Evolutionary conservation across 306 rosid species (phyloP).

Genomic region (Lathyrus oleraceus): DNA sequence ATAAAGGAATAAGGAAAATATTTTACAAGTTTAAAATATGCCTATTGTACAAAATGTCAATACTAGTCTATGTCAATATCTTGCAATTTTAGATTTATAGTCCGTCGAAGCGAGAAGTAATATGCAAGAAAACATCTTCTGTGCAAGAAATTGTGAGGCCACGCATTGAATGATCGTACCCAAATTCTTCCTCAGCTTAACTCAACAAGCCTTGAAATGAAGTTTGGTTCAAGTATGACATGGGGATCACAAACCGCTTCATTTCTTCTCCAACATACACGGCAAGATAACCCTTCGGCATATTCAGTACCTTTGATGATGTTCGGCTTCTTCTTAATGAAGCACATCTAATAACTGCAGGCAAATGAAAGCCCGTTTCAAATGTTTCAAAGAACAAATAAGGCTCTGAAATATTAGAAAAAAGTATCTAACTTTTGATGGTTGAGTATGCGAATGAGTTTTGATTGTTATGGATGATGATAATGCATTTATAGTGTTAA

Average conservation of each 20-base stretch:
- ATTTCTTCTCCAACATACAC: constrained; percentile 48
- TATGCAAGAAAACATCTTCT: constrained; percentile 35
- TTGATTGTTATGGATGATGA: constrained; percentile 2
- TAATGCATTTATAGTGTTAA: constrained; percentile 14
- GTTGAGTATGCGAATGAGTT: no score
- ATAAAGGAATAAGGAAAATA: background rate
- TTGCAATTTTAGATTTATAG: background rate
- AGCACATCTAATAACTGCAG: constrained; percentile 16
- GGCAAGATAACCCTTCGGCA: constrained; percentile 30
- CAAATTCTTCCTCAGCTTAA: constrained; percentile 44
- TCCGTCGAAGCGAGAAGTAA: constrained; percentile 33
- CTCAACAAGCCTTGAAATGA: constrained; percentile 42
- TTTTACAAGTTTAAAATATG: background rate
- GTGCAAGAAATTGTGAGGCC: constrained; percentile 47
- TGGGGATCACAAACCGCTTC: constrained; percentile 38
- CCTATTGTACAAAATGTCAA: constrained; percentile 22
- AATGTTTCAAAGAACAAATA: background rate
- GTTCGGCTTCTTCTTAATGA: constrained; percentile 10
- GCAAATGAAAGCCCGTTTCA: constrained; percentile 35
- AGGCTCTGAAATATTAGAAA: constrained; percentile 1
- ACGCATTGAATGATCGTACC: constrained; percentile 43
- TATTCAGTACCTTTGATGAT: constrained; percentile 19
- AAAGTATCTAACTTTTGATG: background rate
- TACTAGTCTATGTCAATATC: constrained; percentile 1
- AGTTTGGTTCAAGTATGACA: constrained; percentile 45